Evolutionary conservation across 371 early-diverging fungal genomes (phyloP), one percentile per base, ranked within the genome.

Genomic region (Saksenaea oblongispora): DNA sequence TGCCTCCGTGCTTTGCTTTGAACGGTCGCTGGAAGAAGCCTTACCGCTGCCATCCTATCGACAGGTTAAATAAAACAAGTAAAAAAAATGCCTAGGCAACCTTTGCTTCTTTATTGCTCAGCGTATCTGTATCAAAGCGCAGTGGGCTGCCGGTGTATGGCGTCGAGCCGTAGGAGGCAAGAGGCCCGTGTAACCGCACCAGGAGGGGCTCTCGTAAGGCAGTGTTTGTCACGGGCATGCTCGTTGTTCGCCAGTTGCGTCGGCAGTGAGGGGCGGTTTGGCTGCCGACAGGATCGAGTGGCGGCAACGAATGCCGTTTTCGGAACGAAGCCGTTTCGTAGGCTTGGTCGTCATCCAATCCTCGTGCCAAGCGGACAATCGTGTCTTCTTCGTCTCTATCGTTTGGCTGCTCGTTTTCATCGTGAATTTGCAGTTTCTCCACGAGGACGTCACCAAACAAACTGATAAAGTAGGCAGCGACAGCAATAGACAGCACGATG

Each of bases 401-500:
- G 51, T 22, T 47, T n/a, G 24, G 9, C 1, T 18, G 24, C 11
- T 69, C 65, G 17, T 59, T 37, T 10, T 61, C 70, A 35, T 62
- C 47, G 18, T 51, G 58, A 3, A 69, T 31, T 24, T 63, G 63
- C 9, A 69, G 35, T 35, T 69, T 69, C 34, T 64, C 62, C 14
- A 63, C 62, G 0, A 69, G 39, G 2, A 56, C 42, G 13, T 69
- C 70, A 14, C 70, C 70, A 59, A 65, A 64, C 0, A 69, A 42
- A 31, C 70, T 69, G 56, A 65, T 69, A 44, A 69, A 64, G 24
- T 69, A 69, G 1, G 70, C 70, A 14, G 62, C 70, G 10, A 69
- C 59, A 1, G 70, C 64, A 36, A 69, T 69, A 3, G 70, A 61
- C 9, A 69, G 26, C 15, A 69, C 37, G 28, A 69, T 69, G 27